Conservation (phyloP, 1,284 basidiomycete species). For the Rhodofomes roseus region DNA sequence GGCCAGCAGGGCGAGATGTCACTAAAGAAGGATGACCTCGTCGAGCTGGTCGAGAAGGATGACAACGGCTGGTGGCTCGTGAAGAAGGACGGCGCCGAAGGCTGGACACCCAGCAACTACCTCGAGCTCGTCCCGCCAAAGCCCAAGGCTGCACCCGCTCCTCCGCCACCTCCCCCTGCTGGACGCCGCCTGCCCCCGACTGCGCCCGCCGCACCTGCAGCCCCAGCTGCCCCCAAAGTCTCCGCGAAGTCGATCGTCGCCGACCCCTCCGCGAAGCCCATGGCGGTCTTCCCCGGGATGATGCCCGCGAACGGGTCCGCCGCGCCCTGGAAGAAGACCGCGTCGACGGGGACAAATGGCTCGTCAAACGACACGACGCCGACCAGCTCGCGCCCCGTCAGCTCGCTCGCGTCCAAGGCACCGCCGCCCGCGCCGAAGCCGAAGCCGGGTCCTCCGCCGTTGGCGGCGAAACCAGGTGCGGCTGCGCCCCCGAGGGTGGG, state of each 20-base stretch:
- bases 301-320: conserved; percentile 59
- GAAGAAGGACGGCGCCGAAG: conserved; percentile 80
- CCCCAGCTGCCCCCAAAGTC: conserved; percentile 33
- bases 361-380: conserved; percentile 44
- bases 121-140: conserved; percentile 74
- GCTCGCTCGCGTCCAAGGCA: conserved; percentile 44
- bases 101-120: conserved; percentile 96
- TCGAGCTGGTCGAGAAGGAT: conserved; percentile 93
- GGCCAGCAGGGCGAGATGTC: conserved; percentile 92
- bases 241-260: conserved; percentile 43
- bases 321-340: conserved; percentile 69
- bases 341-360: conserved; percentile 28
- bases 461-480: conserved; percentile 29
- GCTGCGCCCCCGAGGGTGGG: conserved; percentile 35
- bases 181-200: conserved; percentile 20
- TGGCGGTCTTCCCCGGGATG: conserved; percentile 75
- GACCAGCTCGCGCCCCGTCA: conserved; percentile 51
- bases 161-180: conserved; percentile 63
- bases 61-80: conserved; percentile 98
- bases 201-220: conserved; percentile 21
- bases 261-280: conserved; percentile 59
- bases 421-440: conserved; percentile 58
- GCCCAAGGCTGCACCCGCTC: conserved; percentile 52
- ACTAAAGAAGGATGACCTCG: conserved; percentile 86
- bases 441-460: conserved; percentile 34